A percentile compares a stretch with the other conserved stretches of the same genome.
phyloP scores from a whole-genome alignment of 345 rosid genomes.

The Salix suchowensis region DNA sequence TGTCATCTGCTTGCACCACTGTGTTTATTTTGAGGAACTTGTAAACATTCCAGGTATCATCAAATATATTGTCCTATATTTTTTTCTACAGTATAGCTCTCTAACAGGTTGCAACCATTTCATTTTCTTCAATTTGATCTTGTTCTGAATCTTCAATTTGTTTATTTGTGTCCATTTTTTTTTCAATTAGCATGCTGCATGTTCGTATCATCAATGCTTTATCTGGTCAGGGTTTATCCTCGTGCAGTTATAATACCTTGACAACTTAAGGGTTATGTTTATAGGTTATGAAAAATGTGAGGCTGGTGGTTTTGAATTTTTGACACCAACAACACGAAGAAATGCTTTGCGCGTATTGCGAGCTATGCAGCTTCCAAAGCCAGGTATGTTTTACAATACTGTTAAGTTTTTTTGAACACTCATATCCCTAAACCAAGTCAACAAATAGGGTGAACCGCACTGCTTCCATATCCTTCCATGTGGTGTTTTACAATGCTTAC shows the following conservation, averaged over 20 bases:
- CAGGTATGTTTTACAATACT: constrained; percentile 42
- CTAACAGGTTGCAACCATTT: neutral
- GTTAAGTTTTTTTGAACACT: neutral
- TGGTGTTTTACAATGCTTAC: no score
- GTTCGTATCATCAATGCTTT: neutral
- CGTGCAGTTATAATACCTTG: neutral
- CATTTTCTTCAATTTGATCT: neutral
- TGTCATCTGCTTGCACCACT: neutral
- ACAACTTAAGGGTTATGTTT: constrained; percentile 2
- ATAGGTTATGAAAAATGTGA: constrained; percentile 49
- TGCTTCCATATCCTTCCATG: neutral
- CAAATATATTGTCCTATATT: neutral
- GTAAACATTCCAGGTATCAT: neutral
- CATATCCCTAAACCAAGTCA: neutral
- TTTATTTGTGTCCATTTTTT: neutral
- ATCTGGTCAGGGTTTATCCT: no score
- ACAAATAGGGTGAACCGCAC: no score
- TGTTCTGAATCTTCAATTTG: neutral
- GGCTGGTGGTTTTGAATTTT: constrained; percentile 67
- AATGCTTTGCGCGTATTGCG: constrained; percentile 84
- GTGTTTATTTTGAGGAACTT: neutral
- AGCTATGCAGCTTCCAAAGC: constrained; percentile 92
- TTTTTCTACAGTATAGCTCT: neutral
- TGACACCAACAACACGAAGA: constrained; percentile 81
- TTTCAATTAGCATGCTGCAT: neutral